Evolutionary conservation across 768 basidiomycete genomes (phyloP), one percentile per base, ranked within the genome.

Genomic region (Crepidotus variabilis): DNA sequence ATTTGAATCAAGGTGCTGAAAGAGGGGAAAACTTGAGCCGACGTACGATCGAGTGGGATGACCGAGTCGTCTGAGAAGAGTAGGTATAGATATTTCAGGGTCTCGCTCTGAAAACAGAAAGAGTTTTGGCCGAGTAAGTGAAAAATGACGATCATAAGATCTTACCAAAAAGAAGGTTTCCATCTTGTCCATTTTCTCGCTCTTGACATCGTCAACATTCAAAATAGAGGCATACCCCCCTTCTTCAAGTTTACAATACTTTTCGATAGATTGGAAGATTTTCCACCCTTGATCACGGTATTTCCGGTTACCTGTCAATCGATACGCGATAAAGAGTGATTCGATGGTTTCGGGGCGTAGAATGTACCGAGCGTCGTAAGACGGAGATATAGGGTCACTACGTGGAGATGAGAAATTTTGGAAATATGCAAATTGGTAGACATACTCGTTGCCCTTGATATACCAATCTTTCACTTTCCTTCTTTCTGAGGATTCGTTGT

Each of bases 291-390:
- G 82, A 23, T 86, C 77, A 22, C 96, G 85, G 66, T 96, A 98
- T 46, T 80, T 76, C 21, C 78, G 71, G 62, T 97, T 84, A 2
- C 93, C 95, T 0, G 94, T 97, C 2, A 94, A 77, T 32, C 95
- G 85, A 69, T 80, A 97, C 2, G 92, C 96, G 43, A 94, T 75
- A 78, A 98, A 97, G 46, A 98, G 83, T 0, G 92, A 94, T 68
- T 98, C 95, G 11, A 94, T 80, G 0, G 95, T 98, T 73, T 98
- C 95, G 6, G 94, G 95, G 83, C 94, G 82, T 13, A 98, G 83
- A 60, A 96, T 95, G 68, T 98, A 98, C 20, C 94, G 85, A 14
- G 93, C 94, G 61, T 98, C 95, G 56, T 92, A 86, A 0, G 85
- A 78, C 8, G 78, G 70, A 39, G 63, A 65, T 60, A 58, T 71